Percentiles rank a stretch among this genome's conserved stretches.
These are phyloP conservation scores for Linnemannia schmuckeri DNA, from an alignment of 192 early-diverging fungal species.

Conservation along the genomic window DNA sequence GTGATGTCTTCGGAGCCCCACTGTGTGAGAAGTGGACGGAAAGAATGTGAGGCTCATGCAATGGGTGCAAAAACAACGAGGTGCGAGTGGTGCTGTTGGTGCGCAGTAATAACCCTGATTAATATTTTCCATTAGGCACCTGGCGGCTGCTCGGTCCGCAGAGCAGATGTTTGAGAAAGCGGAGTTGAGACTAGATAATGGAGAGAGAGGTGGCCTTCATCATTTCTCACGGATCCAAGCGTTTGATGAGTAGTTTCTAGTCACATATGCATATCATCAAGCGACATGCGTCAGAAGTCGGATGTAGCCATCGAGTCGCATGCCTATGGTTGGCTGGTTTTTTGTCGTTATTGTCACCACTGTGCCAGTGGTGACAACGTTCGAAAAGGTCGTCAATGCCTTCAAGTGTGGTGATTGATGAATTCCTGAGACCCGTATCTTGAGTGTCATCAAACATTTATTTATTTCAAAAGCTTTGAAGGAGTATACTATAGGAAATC, in stretches of 20 bases:
- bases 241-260: background rate
- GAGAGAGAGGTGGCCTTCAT: background rate
- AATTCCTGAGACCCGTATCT: slow-evolving; percentile 4
- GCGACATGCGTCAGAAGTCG: background rate
- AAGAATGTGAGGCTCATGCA: no score
- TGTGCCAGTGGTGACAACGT: slow-evolving; percentile 12
- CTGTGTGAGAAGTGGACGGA: no score
- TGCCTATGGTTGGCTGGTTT: background rate
- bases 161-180: background rate
- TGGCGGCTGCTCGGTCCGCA: background rate
- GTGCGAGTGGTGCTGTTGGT: no score
- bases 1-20: no score
- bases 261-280: background rate
- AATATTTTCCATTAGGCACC: background rate
- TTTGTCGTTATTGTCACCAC: slow-evolving; percentile 4
- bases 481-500: slow-evolving; percentile 1
- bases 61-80: no score
- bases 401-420: slow-evolving; percentile 12
- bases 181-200: slow-evolving; percentile 2
- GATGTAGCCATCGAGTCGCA: background rate
- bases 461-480: slow-evolving; percentile 19
- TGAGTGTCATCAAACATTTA: slow-evolving; percentile 7
- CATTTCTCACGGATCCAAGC: background rate
- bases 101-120: no score
- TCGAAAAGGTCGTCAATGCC: slow-evolving; percentile 15